Percentiles rank a stretch among this genome's conserved stretches.
Evolutionary conservation across 805 yeast species (phyloP).

Genomic region (Ogataea thermomethanolica): DNA sequence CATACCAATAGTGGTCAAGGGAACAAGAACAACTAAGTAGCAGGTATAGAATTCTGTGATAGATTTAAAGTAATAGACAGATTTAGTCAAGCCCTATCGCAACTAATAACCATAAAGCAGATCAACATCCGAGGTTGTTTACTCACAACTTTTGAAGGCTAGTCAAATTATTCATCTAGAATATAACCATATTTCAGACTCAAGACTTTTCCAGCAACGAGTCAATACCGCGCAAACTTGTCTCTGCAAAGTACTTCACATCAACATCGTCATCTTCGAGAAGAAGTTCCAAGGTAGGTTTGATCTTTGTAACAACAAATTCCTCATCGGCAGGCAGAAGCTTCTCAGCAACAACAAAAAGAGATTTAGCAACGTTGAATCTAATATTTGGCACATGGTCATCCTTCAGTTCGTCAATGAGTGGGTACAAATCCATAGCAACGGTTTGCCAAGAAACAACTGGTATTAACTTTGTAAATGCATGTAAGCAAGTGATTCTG

Average conservation of each 20-base stretch:
- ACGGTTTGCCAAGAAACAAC: slow-evolving; percentile 61
- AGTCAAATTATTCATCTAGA: no score
- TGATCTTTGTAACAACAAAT: slow-evolving; percentile 48
- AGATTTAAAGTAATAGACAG: neutral
- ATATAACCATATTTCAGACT: no score
- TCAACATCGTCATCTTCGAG: slow-evolving; percentile 77
- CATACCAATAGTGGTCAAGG: slow-evolving; percentile 56
- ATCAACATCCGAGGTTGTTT: no score
- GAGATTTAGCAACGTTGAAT: slow-evolving; percentile 89
- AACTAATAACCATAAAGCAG: no score
- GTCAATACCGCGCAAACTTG: slow-evolving; percentile 35
- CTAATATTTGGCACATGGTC: slow-evolving; percentile 95
- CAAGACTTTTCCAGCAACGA: slow-evolving; percentile 14
- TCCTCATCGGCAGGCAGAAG: slow-evolving; percentile 35
- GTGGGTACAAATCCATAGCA: slow-evolving; percentile 69
- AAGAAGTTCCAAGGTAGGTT: slow-evolving; percentile 64
- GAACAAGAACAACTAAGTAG: slow-evolving; percentile 17
- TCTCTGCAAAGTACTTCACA: slow-evolving; percentile 79
- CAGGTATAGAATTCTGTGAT: neutral
- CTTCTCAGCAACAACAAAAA: slow-evolving; percentile 56
- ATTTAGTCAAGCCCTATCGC: neutral
- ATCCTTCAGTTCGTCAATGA: slow-evolving; percentile 61
- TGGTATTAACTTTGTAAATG: slow-evolving; percentile 77
- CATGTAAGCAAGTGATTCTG: slow-evolving; percentile 86
- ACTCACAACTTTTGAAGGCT: no score